Percentiles rank a stretch among this genome's conserved stretches.
Evolutionary conservation across 768 basidiomycete species (phyloP).

Genomic region (Boletus speciosus): DNA sequence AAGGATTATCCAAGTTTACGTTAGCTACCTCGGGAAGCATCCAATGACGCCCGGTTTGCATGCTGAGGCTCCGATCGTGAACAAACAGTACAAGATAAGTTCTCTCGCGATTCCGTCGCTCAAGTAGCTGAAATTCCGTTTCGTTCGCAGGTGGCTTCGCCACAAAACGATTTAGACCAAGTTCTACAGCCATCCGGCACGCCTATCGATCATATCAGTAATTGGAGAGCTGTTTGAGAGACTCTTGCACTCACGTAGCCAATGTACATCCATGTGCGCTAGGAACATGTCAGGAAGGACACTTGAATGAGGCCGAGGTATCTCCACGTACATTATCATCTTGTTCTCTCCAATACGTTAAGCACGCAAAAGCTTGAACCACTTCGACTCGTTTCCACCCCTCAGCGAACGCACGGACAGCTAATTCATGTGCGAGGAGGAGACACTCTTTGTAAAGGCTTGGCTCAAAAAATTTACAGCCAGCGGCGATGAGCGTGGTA

Average conservation of each 20-base stretch:
- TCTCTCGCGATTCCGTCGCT: slow-evolving; percentile 81
- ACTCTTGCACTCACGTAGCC: slow-evolving; percentile 58
- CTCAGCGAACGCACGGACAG: slow-evolving; percentile 74
- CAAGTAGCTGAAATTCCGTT: slow-evolving; percentile 60
- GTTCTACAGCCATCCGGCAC: slow-evolving; percentile 84
- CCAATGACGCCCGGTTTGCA: slow-evolving; percentile 83
- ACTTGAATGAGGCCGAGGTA: not conserved
- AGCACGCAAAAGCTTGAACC: slow-evolving; percentile 83
- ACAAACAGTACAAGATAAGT: slow-evolving; percentile 85
- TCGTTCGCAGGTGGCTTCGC: slow-evolving; percentile 55
- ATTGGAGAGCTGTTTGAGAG: not conserved
- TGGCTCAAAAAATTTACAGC: slow-evolving; percentile 78
- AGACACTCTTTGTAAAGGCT: slow-evolving; percentile 65
- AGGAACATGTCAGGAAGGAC: slow-evolving; percentile 16
- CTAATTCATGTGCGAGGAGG: slow-evolving; percentile 68
- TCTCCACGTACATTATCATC: slow-evolving; percentile 64
- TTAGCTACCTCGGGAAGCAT: slow-evolving; percentile 70
- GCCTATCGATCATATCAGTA: slow-evolving; percentile 43
- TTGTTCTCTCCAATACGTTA: slow-evolving; percentile 89
- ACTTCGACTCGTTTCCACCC: slow-evolving; percentile 82
- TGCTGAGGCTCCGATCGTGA: slow-evolving; percentile 82
- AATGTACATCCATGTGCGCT: slow-evolving; percentile 87
- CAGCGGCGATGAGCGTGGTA: slow-evolving; percentile 79
- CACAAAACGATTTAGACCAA: slow-evolving; percentile 71
- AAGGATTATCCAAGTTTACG: not conserved